Conservation (phyloP, 2,329 filamentous ascomycete genomes). For the Phialophora tarda region DNA sequence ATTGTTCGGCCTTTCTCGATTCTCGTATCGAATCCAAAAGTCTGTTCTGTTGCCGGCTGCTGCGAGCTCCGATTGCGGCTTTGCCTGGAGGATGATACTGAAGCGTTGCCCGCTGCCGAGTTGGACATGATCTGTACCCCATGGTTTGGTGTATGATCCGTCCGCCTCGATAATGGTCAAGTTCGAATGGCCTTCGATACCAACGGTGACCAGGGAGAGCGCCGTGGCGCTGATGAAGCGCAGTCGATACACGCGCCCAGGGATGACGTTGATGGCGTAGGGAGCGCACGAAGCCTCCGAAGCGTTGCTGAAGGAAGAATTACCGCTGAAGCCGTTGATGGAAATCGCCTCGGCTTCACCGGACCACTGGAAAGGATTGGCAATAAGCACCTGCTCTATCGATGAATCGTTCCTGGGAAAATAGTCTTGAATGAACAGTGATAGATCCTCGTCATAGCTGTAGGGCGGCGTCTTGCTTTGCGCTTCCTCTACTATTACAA, state of each 20-base stretch:
- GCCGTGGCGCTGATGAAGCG: conserved; percentile 64
- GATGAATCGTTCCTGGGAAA: conserved; percentile 60
- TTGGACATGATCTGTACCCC: conserved; percentile 57
- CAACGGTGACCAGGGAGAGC: conserved; percentile 60
- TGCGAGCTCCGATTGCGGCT: conserved; percentile 44
- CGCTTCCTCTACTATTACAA: conserved; percentile 62
- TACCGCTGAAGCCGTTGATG: conserved; percentile 62
- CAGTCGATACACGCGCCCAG: conserved; percentile 66
- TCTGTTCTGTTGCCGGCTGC: conserved; percentile 51
- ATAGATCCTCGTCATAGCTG: conserved; percentile 65
- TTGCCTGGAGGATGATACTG: conserved; percentile 61
- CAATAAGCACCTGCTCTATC: conserved; percentile 59
- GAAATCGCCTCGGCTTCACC: conserved; percentile 64
- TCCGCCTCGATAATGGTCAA: conserved; percentile 68
- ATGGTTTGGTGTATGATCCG: conserved; percentile 46
- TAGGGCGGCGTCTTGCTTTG: conserved; percentile 55
- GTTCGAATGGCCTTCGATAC: conserved; percentile 62
- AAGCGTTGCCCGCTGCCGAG: conserved; percentile 66
- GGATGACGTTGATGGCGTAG: conserved; percentile 63
- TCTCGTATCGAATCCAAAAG: conserved; percentile 52
- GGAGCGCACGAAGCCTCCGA: conserved; percentile 50
- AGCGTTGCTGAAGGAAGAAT: conserved; percentile 48
- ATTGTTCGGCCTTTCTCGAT: conserved; percentile 40
- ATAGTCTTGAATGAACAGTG: conserved; percentile 62
- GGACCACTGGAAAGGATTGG: conserved; percentile 61